Conservation (phyloP, 495 filamentous ascomycete species). For the Podospora bellae-mahoneyi region DNA sequence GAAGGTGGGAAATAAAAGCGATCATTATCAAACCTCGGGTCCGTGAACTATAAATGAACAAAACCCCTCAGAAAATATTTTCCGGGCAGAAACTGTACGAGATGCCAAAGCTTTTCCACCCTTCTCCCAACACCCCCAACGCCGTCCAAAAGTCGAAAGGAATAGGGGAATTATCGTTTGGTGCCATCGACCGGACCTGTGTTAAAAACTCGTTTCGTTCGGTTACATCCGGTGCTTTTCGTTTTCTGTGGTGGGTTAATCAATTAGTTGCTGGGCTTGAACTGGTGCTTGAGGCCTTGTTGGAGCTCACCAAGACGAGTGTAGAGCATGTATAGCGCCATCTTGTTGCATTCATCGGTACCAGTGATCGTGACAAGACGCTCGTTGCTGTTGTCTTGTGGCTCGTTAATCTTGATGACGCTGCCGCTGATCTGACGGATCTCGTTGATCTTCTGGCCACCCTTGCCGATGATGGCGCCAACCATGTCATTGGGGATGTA, state of each 20-base stretch:
- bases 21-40: not conserved
- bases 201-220: not conserved
- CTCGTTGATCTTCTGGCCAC: conserved; percentile 98
- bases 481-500: conserved; percentile 99
- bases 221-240: conserved; percentile 65
- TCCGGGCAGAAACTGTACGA: not conserved
- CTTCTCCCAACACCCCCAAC: conserved; percentile 20
- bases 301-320: conserved; percentile 80
- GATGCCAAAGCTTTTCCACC: conserved; percentile 21
- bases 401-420: conserved; percentile 99
- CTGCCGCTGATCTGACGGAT: conserved; percentile 94
- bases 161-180: conserved; percentile 11
- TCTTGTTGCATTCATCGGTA: conserved; percentile 96
- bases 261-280: conserved; percentile 23
- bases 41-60: conserved; percentile 5
- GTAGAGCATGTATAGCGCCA: conserved; percentile 99
- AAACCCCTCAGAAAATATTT: not conserved
- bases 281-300: conserved; percentile 19
- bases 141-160: conserved; percentile 19
- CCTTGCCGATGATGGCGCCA: conserved; percentile 97
- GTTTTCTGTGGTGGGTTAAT: conserved; percentile 56
- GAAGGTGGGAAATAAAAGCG: not conserved
- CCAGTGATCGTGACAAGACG: conserved; percentile 95
- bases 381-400: conserved; percentile 98
- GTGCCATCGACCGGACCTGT: not conserved